Evolutionary conservation across 2,329 filamentous ascomycete genomes (phyloP).

Genomic region (Sarocladium kiliense): DNA sequence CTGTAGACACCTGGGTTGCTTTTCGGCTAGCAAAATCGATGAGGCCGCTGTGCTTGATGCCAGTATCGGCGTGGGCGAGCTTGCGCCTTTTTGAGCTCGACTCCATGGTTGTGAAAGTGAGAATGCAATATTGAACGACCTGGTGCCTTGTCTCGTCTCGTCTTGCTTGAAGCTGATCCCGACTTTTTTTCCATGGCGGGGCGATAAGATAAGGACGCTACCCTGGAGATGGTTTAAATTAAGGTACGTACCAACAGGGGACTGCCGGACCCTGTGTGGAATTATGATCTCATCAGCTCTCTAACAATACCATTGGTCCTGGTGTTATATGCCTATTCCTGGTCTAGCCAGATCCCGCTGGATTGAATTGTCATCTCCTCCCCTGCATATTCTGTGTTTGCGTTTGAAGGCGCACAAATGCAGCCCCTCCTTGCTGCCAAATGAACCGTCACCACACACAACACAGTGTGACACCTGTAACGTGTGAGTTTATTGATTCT

Average conservation of each 20-base stretch:
- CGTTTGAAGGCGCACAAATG: too few species aligned
- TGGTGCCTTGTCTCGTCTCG: neutral
- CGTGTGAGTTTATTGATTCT: too few species aligned
- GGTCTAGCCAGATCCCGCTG: too few species aligned
- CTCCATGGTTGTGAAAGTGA: constrained; percentile 32
- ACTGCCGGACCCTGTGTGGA: neutral
- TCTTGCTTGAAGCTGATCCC: neutral
- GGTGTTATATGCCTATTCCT: too few species aligned
- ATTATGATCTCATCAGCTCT: too few species aligned
- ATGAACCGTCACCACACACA: too few species aligned
- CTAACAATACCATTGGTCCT: too few species aligned
- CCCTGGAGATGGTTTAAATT: constrained; percentile 1
- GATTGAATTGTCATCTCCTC: too few species aligned
- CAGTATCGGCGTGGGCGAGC: constrained; percentile 32
- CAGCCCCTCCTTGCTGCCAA: too few species aligned
- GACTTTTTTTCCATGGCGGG: constrained; percentile 10
- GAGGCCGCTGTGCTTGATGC: constrained; percentile 28
- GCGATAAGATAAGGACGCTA: constrained; percentile 10
- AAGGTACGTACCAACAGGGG: neutral
- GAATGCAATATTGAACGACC: neutral
- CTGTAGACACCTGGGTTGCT: constrained; percentile 36
- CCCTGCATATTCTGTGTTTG: too few species aligned
- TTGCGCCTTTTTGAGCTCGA: constrained; percentile 44
- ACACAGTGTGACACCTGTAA: too few species aligned
- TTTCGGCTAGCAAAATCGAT: constrained; percentile 36